These are phyloP conservation scores for Aspergillus sparsus DNA, from an alignment of 495 filamentous ascomycete genomes.

Conservation along the genomic window DNA sequence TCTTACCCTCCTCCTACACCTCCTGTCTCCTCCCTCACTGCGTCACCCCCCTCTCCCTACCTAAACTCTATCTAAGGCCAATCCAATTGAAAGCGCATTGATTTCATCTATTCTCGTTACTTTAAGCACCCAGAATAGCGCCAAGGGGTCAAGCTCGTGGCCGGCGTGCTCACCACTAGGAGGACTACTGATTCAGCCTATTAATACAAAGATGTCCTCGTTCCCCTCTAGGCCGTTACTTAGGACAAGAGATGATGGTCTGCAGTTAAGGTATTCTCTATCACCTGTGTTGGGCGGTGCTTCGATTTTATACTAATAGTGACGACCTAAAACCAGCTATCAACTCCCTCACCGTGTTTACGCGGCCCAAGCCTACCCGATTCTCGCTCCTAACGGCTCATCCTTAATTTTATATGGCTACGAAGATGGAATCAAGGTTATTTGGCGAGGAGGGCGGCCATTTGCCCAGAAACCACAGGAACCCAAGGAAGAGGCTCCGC, in stretches of 20 bases:
- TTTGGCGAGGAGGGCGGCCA: slow-evolving; percentile 77
- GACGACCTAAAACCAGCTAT: slow-evolving; percentile 57
- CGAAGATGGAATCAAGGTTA: slow-evolving; percentile 70
- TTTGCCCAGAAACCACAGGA: slow-evolving; percentile 50
- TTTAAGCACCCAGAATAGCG: neutral
- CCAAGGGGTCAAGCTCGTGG: neutral
- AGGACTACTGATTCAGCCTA: neutral
- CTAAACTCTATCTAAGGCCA: neutral
- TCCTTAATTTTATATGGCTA: slow-evolving; percentile 82
- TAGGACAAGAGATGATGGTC: slow-evolving; percentile 42
- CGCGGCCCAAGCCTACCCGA: slow-evolving; percentile 71
- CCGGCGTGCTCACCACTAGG: neutral
- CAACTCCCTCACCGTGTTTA: slow-evolving; percentile 72
- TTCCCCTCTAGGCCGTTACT: slow-evolving; percentile 44
- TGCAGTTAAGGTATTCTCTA: slow-evolving; percentile 55
- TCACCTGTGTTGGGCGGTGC: slow-evolving; percentile 6
- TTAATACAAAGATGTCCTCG: slow-evolving; percentile 35
- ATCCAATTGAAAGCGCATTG: neutral
- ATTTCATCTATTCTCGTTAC: neutral
- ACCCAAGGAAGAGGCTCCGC: slow-evolving; percentile 29
- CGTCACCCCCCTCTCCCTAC: neutral
- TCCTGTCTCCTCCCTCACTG: slow-evolving; percentile 1
- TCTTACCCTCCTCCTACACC: neutral
- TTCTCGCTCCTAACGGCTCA: slow-evolving; percentile 78
- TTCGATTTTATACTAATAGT: slow-evolving; percentile 4